Evolutionary conservation across 2,329 filamentous ascomycete genomes (phyloP), one percentile per base, ranked within the genome.

Genomic region (Botrytis squamosa): DNA sequence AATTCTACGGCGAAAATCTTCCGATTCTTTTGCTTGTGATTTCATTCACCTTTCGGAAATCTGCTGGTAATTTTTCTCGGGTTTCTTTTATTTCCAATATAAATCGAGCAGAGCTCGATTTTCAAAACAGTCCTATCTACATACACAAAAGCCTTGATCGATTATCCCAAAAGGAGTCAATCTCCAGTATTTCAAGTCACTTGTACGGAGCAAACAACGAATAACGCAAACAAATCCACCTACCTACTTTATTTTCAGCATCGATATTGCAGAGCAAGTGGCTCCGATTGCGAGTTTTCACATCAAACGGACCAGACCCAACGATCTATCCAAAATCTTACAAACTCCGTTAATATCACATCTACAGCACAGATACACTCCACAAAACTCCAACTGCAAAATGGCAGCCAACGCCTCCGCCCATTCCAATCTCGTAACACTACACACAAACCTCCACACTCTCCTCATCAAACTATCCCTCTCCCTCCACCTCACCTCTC

Each of bases 331-430:
- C 18, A 22, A 42, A 2, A 9, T 18, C 14, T 42, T 22, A 42
- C 25, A n/a, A 20, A 63, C 60, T 36, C 22, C 29, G 14, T 12
- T 14, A 42, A 57, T 10, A 33, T 42, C 49, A 42, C 12, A 68
- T 42, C 3, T 46, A 18, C 16, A 29, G 16, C 4, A 20, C 33
- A 5, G 1, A 68, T 9, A 44, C 3, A 57, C 3, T 33, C 18
- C 40, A n/a, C 16, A 0, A 25, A 10, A 14, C 25, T 3, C 25
- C 36, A 68, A 9, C 16, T 14, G 16, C 36, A n/a, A 60, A 25
- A 70, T 70, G 67, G 40, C 67, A n/a, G 67, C 55, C 36, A n/a
- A 36, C 38, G 40, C 67, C 20, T 46, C 67, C 40, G 20, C 52
- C 2, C 67, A 70, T 57, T 70, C 67, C n/a, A 22, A 59, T 22